Conservation (phyloP, 1,284 basidiomycete genomes). For the Puccinia novopanici region DNA sequence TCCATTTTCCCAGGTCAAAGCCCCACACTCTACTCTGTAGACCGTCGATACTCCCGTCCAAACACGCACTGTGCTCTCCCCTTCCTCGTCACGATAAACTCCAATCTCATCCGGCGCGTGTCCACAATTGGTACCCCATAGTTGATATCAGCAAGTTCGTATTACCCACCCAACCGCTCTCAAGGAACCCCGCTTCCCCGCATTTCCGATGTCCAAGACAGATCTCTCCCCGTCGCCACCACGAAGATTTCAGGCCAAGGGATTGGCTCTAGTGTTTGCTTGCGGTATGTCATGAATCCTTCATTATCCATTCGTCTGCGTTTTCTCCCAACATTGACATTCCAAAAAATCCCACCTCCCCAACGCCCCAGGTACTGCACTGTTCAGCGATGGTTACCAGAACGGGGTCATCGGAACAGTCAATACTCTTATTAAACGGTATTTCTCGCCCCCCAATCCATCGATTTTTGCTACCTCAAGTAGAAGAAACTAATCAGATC, state of each 20-base stretch:
- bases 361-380: slow-evolving; percentile 67
- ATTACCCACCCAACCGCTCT: too few species aligned
- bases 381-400: slow-evolving; percentile 73
- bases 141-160: too few species aligned
- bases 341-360: background rate
- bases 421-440: slow-evolving; percentile 51
- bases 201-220: background rate
- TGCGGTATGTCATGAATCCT: slow-evolving; percentile 31
- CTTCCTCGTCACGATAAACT: too few species aligned
- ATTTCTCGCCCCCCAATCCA: background rate
- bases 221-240: background rate
- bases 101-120: background rate
- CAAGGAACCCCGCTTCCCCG: background rate
- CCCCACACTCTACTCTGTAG: background rate
- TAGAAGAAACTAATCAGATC: background rate
- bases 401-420: slow-evolving; percentile 51
- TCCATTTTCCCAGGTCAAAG: background rate
- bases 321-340: too few species aligned
- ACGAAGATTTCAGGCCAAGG: slow-evolving; percentile 26
- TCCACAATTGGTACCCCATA: background rate
- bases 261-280: slow-evolving; percentile 44
- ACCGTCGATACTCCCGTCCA: background rate
- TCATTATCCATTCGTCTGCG: background rate
- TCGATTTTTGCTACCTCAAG: background rate
- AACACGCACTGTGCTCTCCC: background rate